Evolutionary conservation across 2,329 filamentous ascomycete species (phyloP).

Genomic region (Ramularia collo-cygni): DNA sequence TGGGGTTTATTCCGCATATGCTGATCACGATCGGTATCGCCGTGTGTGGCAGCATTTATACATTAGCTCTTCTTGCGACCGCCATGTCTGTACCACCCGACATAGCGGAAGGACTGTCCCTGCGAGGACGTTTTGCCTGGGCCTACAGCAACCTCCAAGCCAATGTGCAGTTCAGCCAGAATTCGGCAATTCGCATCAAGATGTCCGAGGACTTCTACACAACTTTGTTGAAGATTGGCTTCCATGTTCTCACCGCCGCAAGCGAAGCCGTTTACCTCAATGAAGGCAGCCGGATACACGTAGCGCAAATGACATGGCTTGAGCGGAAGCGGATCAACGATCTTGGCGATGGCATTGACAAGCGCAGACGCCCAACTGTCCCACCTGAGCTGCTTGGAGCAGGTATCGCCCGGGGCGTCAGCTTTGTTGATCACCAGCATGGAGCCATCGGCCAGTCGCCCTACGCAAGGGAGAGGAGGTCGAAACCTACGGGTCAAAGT

Average conservation of each 20-base stretch:
- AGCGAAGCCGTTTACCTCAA: conserved; percentile 95
- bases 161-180: conserved; percentile 69
- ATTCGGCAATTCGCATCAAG: conserved; percentile 62
- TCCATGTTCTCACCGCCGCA: conserved; percentile 82
- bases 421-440: conserved; percentile 29
- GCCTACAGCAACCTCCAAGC: conserved; percentile 90
- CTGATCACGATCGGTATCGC: conserved; percentile 73
- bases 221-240: conserved; percentile 76
- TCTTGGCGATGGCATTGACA: conserved; percentile 49
- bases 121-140: conserved; percentile 55
- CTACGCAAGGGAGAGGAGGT: conserved; percentile 63
- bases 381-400: conserved; percentile 39
- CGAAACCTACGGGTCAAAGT: conserved; percentile 17
- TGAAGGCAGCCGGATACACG: conserved; percentile 69
- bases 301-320: conserved; percentile 78
- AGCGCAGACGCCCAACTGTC: conserved; percentile 31
- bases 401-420: conserved; percentile 33
- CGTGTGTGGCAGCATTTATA: conserved; percentile 70
- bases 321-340: conserved; percentile 81
- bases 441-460: conserved; percentile 36
- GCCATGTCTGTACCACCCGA: conserved; percentile 58
- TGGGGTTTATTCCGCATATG: conserved; percentile 92
- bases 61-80: conserved; percentile 67
- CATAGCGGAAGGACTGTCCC: conserved; percentile 37
- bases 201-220: conserved; percentile 96